These are phyloP conservation scores for Syzygium malaccense DNA, from an alignment of 441 rosid genomes.

Conservation along the genomic window DNA sequence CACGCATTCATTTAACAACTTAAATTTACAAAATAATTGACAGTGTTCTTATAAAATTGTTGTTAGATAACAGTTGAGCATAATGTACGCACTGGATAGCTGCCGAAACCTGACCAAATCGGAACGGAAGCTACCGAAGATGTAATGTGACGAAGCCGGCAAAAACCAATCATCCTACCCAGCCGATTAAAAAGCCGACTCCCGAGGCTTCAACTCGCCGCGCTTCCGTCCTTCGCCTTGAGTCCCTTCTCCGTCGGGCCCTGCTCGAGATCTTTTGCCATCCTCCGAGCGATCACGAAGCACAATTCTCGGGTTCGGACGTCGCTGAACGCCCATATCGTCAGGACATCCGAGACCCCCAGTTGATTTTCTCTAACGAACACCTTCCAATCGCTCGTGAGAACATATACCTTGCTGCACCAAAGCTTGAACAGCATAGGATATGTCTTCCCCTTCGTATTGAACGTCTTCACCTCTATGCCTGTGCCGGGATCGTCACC, in stretches of 20 bases:
- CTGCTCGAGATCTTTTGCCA: background rate
- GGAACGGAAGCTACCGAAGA: background rate
- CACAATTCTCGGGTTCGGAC: background rate
- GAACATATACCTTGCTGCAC: background rate
- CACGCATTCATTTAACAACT: fast-evolving
- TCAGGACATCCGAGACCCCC: background rate
- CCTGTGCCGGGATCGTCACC: background rate
- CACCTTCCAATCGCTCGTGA: background rate
- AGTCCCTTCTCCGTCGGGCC: background rate
- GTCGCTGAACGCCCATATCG: background rate
- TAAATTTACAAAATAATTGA: background rate
- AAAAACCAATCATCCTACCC: background rate
- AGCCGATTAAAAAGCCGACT: background rate
- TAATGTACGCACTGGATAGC: background rate
- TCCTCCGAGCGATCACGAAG: background rate
- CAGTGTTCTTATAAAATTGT: background rate
- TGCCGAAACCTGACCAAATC: fast-evolving
- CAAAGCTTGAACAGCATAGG: background rate
- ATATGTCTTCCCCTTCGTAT: background rate
- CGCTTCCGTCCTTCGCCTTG: background rate
- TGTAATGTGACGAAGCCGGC: background rate
- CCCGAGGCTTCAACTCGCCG: background rate
- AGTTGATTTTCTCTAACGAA: background rate
- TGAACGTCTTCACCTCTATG: background rate
- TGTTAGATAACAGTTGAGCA: background rate